Conservation (phyloP, 495 filamentous ascomycete genomes). For the Neurospora sp. region DNA sequence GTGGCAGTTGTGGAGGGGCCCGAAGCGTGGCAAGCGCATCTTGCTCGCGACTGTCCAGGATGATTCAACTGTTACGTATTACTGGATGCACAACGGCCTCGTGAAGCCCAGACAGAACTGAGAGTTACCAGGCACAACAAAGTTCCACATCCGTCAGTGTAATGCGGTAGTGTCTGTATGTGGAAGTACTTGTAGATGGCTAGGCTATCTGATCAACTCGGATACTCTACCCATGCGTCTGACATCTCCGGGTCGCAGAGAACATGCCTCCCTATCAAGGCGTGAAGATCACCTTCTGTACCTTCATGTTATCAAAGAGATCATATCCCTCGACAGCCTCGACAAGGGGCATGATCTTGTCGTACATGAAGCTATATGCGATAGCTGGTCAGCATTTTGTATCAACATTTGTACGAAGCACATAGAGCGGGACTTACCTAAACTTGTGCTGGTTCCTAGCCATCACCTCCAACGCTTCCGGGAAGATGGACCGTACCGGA, state of each 20-base stretch:
- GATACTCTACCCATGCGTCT: background rate
- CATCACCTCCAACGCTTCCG: constrained; percentile 65
- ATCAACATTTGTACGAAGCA: background rate
- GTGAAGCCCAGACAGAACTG: constrained; percentile 95
- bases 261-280: constrained; percentile 12
- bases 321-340: constrained; percentile 84
- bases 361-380: constrained; percentile 69
- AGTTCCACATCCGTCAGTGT: background rate
- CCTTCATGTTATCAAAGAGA: constrained; percentile 85
- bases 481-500: constrained; percentile 77
- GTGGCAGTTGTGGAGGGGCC: constrained; percentile 28
- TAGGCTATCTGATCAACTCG: background rate
- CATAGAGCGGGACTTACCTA: constrained; percentile 44
- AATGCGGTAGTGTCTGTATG: background rate
- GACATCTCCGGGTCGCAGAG: background rate
- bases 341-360: constrained; percentile 82
- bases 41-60: constrained; percentile 74
- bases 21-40: constrained; percentile 55
- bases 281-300: constrained; percentile 69
- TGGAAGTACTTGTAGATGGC: background rate
- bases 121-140: constrained; percentile 2
- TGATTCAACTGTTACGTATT: constrained; percentile 92
- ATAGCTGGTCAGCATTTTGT: constrained; percentile 7
- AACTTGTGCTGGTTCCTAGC: constrained; percentile 74
- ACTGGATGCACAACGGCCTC: constrained; percentile 87